Percentiles rank a stretch among this genome's conserved stretches.
Conservation (phyloP, 345 rosid genomes). For the Trapa incisa region DNA sequence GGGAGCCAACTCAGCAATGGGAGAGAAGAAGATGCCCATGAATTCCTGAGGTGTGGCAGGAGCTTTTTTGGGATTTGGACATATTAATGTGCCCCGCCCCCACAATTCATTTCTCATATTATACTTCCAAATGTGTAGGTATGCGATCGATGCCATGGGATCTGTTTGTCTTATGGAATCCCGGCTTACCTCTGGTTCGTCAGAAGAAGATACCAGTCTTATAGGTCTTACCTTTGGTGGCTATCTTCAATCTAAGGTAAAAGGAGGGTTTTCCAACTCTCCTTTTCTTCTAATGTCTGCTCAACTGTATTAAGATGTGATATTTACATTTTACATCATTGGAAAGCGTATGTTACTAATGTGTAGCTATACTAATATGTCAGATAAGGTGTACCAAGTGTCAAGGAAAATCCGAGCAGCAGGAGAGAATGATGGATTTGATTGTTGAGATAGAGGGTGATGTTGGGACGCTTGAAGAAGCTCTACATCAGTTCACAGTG, state of each 20-base stretch:
- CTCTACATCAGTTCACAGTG: conserved; percentile 64
- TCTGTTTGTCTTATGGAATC: conserved; percentile 68
- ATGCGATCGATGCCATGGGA: conserved; percentile 81
- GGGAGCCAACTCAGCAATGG: conserved; percentile 79
- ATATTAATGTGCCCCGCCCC: background rate
- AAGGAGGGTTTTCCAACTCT: background rate
- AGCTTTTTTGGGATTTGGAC: background rate
- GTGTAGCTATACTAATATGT: background rate
- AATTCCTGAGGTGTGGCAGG: conserved; percentile 64
- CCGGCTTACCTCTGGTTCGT: conserved; percentile 27
- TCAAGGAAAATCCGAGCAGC: conserved; percentile 65
- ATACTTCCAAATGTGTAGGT: conserved; percentile 35
- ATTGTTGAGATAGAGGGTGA: conserved; percentile 93
- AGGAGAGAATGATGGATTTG: conserved; percentile 96
- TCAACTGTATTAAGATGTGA: background rate
- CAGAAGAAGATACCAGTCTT: conserved; percentile 69
- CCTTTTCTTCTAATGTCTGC: background rate
- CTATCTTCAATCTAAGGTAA: conserved; percentile 89
- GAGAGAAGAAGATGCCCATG: conserved; percentile 97
- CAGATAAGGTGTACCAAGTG: conserved; percentile 92
- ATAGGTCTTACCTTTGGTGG: conserved; percentile 92
- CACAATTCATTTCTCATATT: background rate
- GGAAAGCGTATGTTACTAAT: background rate
- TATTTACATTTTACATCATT: background rate
- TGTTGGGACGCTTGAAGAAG: conserved; percentile 78